These are phyloP conservation scores for Boletus insuetus DNA, from an alignment of 768 basidiomycete genomes.

Conservation along the genomic window DNA sequence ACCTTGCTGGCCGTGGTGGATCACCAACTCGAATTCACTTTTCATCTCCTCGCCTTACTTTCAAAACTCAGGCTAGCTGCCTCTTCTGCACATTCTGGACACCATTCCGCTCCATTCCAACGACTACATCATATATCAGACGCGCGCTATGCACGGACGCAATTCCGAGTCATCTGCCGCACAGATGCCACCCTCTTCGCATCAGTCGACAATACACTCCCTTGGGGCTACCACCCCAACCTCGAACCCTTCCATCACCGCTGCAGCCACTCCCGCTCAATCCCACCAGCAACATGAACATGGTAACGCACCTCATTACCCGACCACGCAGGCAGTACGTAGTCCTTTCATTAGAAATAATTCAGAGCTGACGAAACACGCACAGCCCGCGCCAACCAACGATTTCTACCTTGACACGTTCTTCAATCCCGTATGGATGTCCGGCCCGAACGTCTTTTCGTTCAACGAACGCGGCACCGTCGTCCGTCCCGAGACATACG, in stretches of 20 bases:
- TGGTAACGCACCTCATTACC: background rate
- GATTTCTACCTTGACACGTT: conserved; percentile 53
- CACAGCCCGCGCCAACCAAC: background rate
- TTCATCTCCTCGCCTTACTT: background rate
- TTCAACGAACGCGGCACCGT: conserved; percentile 10
- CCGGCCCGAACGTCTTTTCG: conserved; percentile 11
- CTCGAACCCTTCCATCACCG: background rate
- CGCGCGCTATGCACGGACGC: background rate
- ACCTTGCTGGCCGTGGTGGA: background rate
- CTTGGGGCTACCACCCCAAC: background rate
- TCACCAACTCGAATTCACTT: background rate
- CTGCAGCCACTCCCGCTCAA: background rate
- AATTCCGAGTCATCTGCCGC: background rate
- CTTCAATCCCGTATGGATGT: conserved; percentile 37
- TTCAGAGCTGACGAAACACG: background rate
- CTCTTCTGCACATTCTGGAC: background rate
- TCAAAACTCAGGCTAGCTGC: background rate
- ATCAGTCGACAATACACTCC: background rate
- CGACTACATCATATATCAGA: background rate
- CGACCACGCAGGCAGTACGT: background rate
- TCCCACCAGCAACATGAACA: background rate
- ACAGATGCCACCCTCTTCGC: background rate
- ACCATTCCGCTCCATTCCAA: background rate
- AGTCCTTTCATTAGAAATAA: too few relatives aligned
- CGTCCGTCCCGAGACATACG: background rate